phyloP scores from a whole-genome alignment of 2,329 filamentous ascomycete genomes.

The Penicillium corylophilum region DNA sequence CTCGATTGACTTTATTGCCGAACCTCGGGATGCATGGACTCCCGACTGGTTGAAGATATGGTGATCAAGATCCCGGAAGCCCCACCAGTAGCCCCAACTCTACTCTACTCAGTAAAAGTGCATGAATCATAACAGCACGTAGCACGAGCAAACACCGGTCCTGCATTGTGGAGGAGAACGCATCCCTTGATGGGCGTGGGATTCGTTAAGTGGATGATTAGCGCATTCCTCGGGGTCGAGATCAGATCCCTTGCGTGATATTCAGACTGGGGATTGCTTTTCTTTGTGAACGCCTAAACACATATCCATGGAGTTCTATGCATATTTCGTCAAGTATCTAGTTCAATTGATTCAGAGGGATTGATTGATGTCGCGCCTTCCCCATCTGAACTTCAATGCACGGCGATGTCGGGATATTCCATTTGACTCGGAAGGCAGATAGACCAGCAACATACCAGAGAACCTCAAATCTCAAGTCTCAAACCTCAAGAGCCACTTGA shows the following conservation, averaged over 20 bases:
- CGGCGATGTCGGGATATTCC: not conserved
- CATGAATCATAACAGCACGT: not conserved
- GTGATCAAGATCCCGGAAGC: not conserved
- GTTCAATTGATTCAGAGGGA: too few species aligned
- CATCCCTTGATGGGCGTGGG: not conserved
- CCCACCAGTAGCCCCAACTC: not conserved
- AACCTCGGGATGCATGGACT: too few species aligned
- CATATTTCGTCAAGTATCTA: too few species aligned
- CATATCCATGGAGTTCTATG: not conserved
- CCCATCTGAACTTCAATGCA: too few species aligned
- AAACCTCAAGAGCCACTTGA: not conserved
- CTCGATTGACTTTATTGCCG: too few species aligned
- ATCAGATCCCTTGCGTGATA: slow-evolving; percentile 2
- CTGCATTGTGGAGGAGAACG: not conserved
- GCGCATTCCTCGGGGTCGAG: not conserved
- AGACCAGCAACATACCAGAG: slow-evolving; percentile 1
- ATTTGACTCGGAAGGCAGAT: not conserved
- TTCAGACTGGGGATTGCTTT: not conserved
- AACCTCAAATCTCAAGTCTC: too few species aligned
- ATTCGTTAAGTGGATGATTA: not conserved
- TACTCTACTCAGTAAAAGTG: not conserved
- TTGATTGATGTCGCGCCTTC: too few species aligned
- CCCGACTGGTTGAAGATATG: not conserved
- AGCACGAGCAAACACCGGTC: not conserved
- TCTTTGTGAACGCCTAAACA: not conserved